Evolutionary conservation across 2,329 filamentous ascomycete species (phyloP).

Genomic region (Colletotrichum tanaceti): DNA sequence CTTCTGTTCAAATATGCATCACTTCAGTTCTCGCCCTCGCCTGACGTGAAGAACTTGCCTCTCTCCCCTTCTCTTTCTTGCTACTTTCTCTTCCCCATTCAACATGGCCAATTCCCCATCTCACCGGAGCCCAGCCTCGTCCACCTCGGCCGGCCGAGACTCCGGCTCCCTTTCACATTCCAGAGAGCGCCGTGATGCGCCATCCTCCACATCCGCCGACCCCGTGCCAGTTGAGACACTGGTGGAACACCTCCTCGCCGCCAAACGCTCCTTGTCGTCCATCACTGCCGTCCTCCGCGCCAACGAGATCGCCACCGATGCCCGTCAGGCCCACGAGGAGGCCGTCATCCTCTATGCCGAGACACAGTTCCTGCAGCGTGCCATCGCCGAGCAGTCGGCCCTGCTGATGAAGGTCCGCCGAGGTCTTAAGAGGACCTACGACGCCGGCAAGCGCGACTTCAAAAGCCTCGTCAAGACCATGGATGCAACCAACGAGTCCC

Average conservation of each 20-base stretch:
- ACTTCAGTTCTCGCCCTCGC: conserved; percentile 31
- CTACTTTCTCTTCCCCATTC: conserved; percentile 20
- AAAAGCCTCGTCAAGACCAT: conserved; percentile 71
- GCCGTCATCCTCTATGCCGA: conserved; percentile 78
- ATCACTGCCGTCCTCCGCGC: conserved; percentile 86
- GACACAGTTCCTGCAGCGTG: conserved; percentile 73
- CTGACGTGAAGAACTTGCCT: conserved; percentile 23
- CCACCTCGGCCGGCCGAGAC: conserved; percentile 39
- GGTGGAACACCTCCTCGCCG: conserved; percentile 84
- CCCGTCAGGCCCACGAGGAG: conserved; percentile 81
- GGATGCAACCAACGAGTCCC: conserved; percentile 72
- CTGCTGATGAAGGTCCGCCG: conserved; percentile 64
- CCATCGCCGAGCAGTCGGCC: conserved; percentile 67
- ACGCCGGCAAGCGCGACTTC: conserved; percentile 70
- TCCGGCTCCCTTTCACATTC: conserved; percentile 38
- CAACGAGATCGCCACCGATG: conserved; percentile 84
- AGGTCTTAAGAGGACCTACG: conserved; percentile 66
- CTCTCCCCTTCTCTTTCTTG: no score
- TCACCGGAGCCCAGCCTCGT: conserved; percentile 40
- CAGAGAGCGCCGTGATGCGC: conserved; percentile 45
- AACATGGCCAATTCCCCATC: conserved; percentile 40
- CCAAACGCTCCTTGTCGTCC: conserved; percentile 87
- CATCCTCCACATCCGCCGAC: conserved; percentile 21
- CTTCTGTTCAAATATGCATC: conserved; percentile 36
- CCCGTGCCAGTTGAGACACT: conserved; percentile 76